A percentile compares a stretch with the other conserved stretches of the same genome.
Evolutionary conservation across 1,284 basidiomycete genomes (phyloP).

Genomic region (Cryptococcus jaspeensis): DNA sequence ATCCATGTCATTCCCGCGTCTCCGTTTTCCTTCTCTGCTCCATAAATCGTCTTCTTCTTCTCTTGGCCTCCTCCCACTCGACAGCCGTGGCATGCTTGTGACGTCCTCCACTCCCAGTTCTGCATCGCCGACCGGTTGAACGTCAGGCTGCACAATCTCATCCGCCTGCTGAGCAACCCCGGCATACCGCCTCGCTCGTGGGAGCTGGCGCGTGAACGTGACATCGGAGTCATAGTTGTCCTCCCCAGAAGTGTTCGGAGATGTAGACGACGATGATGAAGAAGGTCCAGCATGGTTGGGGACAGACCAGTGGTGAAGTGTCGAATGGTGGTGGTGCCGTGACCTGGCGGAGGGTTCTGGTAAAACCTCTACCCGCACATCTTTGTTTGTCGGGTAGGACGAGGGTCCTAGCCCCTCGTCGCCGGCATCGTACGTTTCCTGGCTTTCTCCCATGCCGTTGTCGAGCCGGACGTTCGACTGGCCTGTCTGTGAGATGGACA

Average conservation of each 20-base stretch:
- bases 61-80: slow-evolving; percentile 6
- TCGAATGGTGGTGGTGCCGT: slow-evolving; percentile 6
- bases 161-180: slow-evolving; percentile 26
- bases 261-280: slow-evolving; percentile 24
- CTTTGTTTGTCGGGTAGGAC: background rate
- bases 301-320: slow-evolving; percentile 14
- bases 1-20: slow-evolving; percentile 20
- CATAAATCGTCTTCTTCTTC: slow-evolving; percentile 4
- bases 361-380: slow-evolving; percentile 16
- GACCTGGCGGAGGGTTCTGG: background rate
- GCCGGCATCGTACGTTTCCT: slow-evolving; percentile 1
- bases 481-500: slow-evolving; percentile 25
- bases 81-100: slow-evolving; percentile 5
- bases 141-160: slow-evolving; percentile 28
- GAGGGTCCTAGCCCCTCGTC: slow-evolving; percentile 7
- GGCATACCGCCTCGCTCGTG: slow-evolving; percentile 5
- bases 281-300: slow-evolving; percentile 12
- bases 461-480: background rate
- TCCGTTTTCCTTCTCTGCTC: slow-evolving; percentile 3
- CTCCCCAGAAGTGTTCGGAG: slow-evolving; percentile 23
- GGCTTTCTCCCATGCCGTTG: background rate
- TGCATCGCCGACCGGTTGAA: background rate
- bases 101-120: slow-evolving; percentile 22
- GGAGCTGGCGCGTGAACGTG: slow-evolving; percentile 20
- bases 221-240: slow-evolving; percentile 33